Base-by-base conservation (phyloP, 73 alveolate species). In the Paramecium primaurelia region DNA sequence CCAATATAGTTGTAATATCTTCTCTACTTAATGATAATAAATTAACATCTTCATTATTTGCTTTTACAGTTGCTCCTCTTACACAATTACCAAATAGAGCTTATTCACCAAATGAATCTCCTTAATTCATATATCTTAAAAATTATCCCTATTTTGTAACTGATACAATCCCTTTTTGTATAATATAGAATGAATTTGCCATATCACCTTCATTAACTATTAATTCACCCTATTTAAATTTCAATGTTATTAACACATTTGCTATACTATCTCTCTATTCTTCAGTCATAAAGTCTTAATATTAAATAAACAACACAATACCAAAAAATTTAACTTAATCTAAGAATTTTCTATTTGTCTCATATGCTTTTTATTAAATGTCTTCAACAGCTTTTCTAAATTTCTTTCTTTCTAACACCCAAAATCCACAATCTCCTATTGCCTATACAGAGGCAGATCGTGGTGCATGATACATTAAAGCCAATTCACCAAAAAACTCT, bases 401-500 rank as follows among this genome's bases (percentile, higher is more conserved):
- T 32, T 94, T 93, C 30, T 64, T 88, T 58, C 96, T 64, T 25
- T 93, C 96, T 37, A 93, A 54, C 38, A 77, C 95, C 94, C 96
- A 93, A 85, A 93, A 86, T 18, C 88, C 94, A 59, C 92, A 92
- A 69, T 51, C 95, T 40, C 91, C 92, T 12, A 37, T 32, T 42
- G 96, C 75, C 77, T 37, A 42, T 26, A 92, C 95, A 1, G 94
- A 59, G 3, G 92, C 88, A 54, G 95, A 59, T 44, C 96, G 49
- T 40, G 93, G 92, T 11, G 97, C 96, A 34, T 86, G 93, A 83
- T 95, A 94, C 86, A 95, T 83, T 60, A 95, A 83, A 77, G 98
- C 97, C 30, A 88, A 92, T 90, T 95, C 98, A 12, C 98, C 98
- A 92, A 95, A 95, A 59, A 83, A 71, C 36, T 94, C 97, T 18